Base-by-base conservation (phyloP, 1,284 basidiomycete species). In the Amylostereum chailletii region DNA sequence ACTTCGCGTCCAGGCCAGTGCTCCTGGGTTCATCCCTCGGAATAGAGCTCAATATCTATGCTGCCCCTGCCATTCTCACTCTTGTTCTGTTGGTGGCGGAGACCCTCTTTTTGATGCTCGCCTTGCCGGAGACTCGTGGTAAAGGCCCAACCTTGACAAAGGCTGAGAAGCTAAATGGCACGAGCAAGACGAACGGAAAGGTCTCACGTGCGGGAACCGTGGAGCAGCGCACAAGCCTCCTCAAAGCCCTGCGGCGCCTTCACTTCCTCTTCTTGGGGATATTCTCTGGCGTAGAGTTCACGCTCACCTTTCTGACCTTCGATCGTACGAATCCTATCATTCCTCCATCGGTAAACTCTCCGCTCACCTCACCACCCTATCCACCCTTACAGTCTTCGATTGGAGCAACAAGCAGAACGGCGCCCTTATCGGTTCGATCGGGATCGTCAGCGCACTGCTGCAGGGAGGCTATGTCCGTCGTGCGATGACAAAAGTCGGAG, bases 201-300 rank as follows among this genome's bases (percentile, higher is more conserved):
- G 48, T 39, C 0, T 56, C 58, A 10, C 55, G 58, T 5, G 57
- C 58, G 40, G 66, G 62, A 45, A 75, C 71, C 38, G 67, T 73
- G 5, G 65, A 76, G 55, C 67, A 77, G 47, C 75, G 83, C 30
- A 61, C 86, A 40, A 53, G 60, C 34, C 60, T 74, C 10, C 72
- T 88, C 37, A 72, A 70, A 57, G 63, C 68, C 2, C 71, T 94
- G 46, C 79, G 83, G 31, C 65, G 68, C 46, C 64, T 87, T 6
- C 93, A 95, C 62, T 86, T 92, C 62, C 65, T 83, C 34, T 96
- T 95, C 71, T 70, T 95, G 49, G 78, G 83, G 40, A 66, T 94
- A 48, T 96, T 96, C 66, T 93, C 92, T 4, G 93, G 92, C 45
- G 83, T 93, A 46, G 92, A 95, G 61, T 94, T 94, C 66, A 94